phyloP scores from a whole-genome alignment of 108 stramenopile genomes.

The Discostella stelligeroides region DNA sequence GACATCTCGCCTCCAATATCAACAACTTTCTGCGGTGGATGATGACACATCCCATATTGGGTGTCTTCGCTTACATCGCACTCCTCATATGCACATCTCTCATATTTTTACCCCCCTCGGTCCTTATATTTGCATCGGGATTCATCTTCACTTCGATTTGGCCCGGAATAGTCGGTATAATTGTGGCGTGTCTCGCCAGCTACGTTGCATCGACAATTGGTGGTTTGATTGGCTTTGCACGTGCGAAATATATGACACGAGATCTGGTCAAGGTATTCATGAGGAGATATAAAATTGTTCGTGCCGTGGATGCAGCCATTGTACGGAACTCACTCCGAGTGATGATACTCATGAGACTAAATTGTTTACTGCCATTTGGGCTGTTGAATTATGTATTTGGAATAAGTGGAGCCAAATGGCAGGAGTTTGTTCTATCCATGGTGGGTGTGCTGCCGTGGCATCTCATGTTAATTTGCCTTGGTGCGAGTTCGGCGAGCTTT shows the following conservation, averaged over 20 bases:
- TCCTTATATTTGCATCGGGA: constrained; percentile 36
- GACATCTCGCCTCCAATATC: not conserved
- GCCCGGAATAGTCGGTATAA: constrained; percentile 16
- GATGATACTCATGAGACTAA: constrained; percentile 42
- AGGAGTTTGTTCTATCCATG: constrained; percentile 26
- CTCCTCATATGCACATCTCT: constrained; percentile 23
- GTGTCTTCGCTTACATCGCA: constrained; percentile 21
- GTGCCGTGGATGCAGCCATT: constrained; percentile 42
- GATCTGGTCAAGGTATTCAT: constrained; percentile 41
- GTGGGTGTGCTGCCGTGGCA: constrained; percentile 44
- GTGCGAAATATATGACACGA: constrained; percentile 42
- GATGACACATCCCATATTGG: not conserved
- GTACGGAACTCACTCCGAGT: constrained; percentile 33
- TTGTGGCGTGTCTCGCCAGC: constrained; percentile 13
- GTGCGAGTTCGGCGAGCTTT: constrained; percentile 28
- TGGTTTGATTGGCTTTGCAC: constrained; percentile 30
- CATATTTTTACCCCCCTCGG: constrained; percentile 40
- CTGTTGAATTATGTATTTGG: constrained; percentile 50
- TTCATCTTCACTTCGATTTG: constrained; percentile 37
- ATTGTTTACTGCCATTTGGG: constrained; percentile 43
- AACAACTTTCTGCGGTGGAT: constrained; percentile 31
- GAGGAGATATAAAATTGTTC: constrained; percentile 35
- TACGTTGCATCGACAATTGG: constrained; percentile 34
- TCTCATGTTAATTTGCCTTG: constrained; percentile 36
- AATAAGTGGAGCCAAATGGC: constrained; percentile 29